Evolutionary conservation across 2,329 filamentous ascomycete genomes (phyloP).

Genomic region (Lithohypha guttulata): DNA sequence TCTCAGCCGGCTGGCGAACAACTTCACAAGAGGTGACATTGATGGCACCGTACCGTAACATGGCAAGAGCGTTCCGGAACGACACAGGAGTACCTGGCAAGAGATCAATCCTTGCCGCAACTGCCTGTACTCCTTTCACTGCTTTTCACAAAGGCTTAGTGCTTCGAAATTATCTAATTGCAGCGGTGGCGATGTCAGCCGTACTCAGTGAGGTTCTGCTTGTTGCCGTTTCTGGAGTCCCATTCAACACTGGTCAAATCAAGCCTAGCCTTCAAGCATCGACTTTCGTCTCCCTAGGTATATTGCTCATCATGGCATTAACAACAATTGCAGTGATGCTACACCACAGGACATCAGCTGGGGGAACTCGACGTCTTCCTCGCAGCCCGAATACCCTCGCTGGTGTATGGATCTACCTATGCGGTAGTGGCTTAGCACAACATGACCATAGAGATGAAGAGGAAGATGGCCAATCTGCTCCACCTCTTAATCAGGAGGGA

Average conservation of each 20-base stretch:
- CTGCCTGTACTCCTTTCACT: slow-evolving; percentile 8
- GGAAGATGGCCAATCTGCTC: not conserved
- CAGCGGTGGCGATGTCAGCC: slow-evolving; percentile 11
- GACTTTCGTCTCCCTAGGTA: slow-evolving; percentile 11
- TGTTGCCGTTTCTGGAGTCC: slow-evolving; percentile 13
- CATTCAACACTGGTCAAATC: slow-evolving; percentile 12
- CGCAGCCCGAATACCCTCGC: slow-evolving; percentile 10
- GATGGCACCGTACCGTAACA: slow-evolving; percentile 12
- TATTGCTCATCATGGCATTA: slow-evolving; percentile 11
- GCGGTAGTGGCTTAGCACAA: slow-evolving; percentile 1
- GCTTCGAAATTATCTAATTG: slow-evolving; percentile 2
- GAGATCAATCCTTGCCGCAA: not conserved
- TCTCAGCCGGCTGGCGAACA: slow-evolving; percentile 10
- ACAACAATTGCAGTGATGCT: slow-evolving; percentile 10
- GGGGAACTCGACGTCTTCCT: slow-evolving; percentile 12
- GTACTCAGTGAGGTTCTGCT: slow-evolving; percentile 15
- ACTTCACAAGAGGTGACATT: slow-evolving; percentile 14
- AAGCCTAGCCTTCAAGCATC: slow-evolving; percentile 9
- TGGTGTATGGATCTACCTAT: slow-evolving; percentile 14
- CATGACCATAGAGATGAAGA: not conserved
- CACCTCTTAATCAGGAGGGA: slow-evolving; percentile 1
- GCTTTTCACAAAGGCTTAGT: slow-evolving; percentile 10
- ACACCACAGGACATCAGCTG: slow-evolving; percentile 4
- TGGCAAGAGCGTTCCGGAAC: slow-evolving; percentile 2
- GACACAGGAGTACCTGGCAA: slow-evolving; percentile 1